Evolutionary conservation across 2,329 filamentous ascomycete genomes (phyloP), one percentile per base, ranked within the genome.

Genomic region (Triangularia verruculosa): DNA sequence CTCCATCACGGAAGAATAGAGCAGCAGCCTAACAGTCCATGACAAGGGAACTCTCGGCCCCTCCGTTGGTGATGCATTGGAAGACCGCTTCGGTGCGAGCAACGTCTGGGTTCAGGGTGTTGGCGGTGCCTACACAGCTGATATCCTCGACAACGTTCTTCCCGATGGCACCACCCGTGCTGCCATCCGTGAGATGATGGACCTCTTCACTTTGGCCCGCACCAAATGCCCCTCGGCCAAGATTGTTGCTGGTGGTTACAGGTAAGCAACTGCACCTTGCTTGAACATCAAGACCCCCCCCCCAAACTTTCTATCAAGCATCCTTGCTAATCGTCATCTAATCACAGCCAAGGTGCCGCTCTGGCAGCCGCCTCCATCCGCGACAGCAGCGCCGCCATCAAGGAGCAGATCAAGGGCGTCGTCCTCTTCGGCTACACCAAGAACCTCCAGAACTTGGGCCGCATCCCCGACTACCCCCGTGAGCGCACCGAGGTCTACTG

Each of bases 91-190:
- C 28, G 71, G 72, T 53, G 64, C 58, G 17, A 60, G 52, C 62
- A 63, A 70, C 17, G 65, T 78, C 63, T 78, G 76, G 76, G 74
- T 80, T 22, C 80, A 82, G 67, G 80, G 80, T n/a, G 78, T 82
- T 13, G 76, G 76, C 5, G 66, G 65, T 13, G 57, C 62, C 13
- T 82, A 82, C 70, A 63, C 51, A 2, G 69, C 69, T 4, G 43
- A 27, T 2, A 59, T 69, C 2, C 58, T 65, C 22, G 65, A 66
- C 54, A 70, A 70, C 64, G 32, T 64, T 20, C 62, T 66, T 1
- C 61, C 67, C 7, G 64, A 65, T 11, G 69, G 69, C 43, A 68
- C 67, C 11, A 62, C 65, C 2, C 12, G 7, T 1, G 66, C 61
- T 7, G 76, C 78, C 27, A 81, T 82, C 62, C 59, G 71, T 0